Base-by-base conservation (phyloP, 306 rosid genomes). In the Casuarina equisetifolia region DNA sequence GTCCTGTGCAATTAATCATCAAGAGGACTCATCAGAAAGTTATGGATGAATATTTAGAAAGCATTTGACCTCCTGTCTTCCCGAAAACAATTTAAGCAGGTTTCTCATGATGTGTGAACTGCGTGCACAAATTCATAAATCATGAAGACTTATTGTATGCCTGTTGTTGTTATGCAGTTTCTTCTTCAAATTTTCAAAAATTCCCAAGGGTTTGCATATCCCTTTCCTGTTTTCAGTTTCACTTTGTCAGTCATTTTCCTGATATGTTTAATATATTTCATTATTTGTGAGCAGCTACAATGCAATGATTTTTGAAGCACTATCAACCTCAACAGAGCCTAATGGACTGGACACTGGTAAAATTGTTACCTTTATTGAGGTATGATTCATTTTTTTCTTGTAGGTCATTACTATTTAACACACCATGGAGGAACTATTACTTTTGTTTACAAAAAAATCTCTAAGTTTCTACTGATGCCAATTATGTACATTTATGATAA, bases 351-450 rank as follows among this genome's bases (percentile, higher is more conserved):
- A 84, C 15, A 63, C 88, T 55, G 63, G 79, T 70, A 76, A 79
- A 78, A 81, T 84, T 74, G 75, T 74, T 57, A 64, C 49, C 80
- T 84, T 36, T 78, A 84, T 84, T 15, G 88, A 84, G 88, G 88
- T 84, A 74, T 55, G 48, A 48, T 53, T 51, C 66, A 62, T 66
- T 40, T 17, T 38, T 35, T 36, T 16, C 69, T 7, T 62, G 42
- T 15, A 62, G 35, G 40, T 36, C 4, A 42, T 66, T 38, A 7
- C n/a, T 3, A 38, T n/a, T 66, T 66, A 5, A 20, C 8, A 43
- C n/a, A 42, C 13, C 7, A 3, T 66, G 71, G 71, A 42, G 71
- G 50, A 42, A 66, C 20, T 66, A 66, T 40, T 17, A 8, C 40
- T 66, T 9, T 42, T 49, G 49, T 43, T 17, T 66, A 40, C 15